Percentiles rank a stretch among this genome's conserved stretches.
These are phyloP conservation scores for Russula sp. DNA, from an alignment of 768 basidiomycete genomes.

Conservation along the genomic window DNA sequence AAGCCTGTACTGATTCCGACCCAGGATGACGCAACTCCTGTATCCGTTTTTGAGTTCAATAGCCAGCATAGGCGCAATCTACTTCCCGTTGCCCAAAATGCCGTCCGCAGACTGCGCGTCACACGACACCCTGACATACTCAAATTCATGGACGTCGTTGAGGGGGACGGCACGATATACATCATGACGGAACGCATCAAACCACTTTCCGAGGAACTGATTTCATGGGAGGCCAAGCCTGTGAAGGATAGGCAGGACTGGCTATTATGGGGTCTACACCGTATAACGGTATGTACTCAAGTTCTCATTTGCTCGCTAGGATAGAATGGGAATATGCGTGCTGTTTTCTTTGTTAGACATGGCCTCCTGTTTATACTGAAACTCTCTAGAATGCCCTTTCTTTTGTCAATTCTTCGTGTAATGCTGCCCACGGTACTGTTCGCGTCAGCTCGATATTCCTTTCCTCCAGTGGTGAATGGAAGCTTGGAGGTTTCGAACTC, in stretches of 20 bases:
- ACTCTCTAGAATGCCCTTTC: slow-evolving; percentile 70
- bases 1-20: slow-evolving; percentile 29
- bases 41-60: slow-evolving; percentile 94
- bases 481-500: slow-evolving; percentile 90
- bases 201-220: slow-evolving; percentile 62
- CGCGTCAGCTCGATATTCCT: slow-evolving; percentile 78
- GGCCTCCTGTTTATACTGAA: slow-evolving; percentile 1
- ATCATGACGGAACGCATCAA: slow-evolving; percentile 94
- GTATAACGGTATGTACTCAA: slow-evolving; percentile 68
- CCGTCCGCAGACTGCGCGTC: slow-evolving; percentile 83
- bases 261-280: slow-evolving; percentile 90
- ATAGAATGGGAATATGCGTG: slow-evolving; percentile 7
- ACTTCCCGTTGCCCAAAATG: slow-evolving; percentile 80
- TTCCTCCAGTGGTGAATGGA: slow-evolving; percentile 95
- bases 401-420: slow-evolving; percentile 82
- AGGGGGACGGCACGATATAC: slow-evolving; percentile 82
- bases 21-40: slow-evolving; percentile 82
- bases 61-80: slow-evolving; percentile 58
- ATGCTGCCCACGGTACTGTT: slow-evolving; percentile 82
- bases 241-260: slow-evolving; percentile 78
- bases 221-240: slow-evolving; percentile 59
- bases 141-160: slow-evolving; percentile 91
- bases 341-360: not conserved
- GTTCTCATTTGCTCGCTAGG: not conserved
- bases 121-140: slow-evolving; percentile 95